A percentile compares a stretch with the other conserved stretches of the same genome.
phyloP scores from a whole-genome alignment of 2,329 filamentous ascomycete species.

The Ascocoryne sarcoides region DNA sequence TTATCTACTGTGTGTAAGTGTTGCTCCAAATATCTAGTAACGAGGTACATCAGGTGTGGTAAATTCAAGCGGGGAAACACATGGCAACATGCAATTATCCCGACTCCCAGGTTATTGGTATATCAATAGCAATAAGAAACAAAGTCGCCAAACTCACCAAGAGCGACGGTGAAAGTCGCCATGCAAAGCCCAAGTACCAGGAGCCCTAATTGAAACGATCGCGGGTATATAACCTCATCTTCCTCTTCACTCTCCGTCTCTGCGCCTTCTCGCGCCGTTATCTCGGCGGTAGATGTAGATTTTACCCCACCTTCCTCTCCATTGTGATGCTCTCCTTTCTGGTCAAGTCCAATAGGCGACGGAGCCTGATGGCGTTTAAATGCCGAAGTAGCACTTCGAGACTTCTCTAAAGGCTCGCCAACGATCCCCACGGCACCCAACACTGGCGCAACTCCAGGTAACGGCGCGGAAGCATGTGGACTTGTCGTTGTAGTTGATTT shows the following conservation, averaged over 20 bases:
- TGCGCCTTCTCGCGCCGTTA: too few species aligned
- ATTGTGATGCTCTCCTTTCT: constrained; percentile 2
- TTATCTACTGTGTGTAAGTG: constrained; percentile 26
- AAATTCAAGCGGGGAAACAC: too few species aligned
- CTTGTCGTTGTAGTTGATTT: constrained; percentile 11
- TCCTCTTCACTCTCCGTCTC: constrained; percentile 12
- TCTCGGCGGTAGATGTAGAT: constrained; percentile 1
- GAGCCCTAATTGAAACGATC: constrained; percentile 26
- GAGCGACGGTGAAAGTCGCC: constrained; percentile 39
- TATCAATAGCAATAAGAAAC: too few species aligned
- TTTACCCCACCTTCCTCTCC: background rate
- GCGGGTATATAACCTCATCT: constrained; percentile 21
- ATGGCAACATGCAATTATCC: too few species aligned
- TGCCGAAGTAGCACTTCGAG: constrained; percentile 8
- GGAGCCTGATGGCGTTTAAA: constrained; percentile 6
- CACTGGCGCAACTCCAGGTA: constrained; percentile 10
- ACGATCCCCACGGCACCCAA: constrained; percentile 7
- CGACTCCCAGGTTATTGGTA: too few species aligned
- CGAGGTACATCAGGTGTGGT: background rate
- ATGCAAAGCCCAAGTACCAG: constrained; percentile 40
- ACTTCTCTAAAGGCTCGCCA: constrained; percentile 10
- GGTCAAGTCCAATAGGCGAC: constrained; percentile 3
- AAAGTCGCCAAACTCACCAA: too few species aligned
- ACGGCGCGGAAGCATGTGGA: constrained; percentile 4
- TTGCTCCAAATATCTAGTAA: background rate